Base-by-base conservation (phyloP, 2,329 filamentous ascomycete species). In the Xylaria hypoxylon region DNA sequence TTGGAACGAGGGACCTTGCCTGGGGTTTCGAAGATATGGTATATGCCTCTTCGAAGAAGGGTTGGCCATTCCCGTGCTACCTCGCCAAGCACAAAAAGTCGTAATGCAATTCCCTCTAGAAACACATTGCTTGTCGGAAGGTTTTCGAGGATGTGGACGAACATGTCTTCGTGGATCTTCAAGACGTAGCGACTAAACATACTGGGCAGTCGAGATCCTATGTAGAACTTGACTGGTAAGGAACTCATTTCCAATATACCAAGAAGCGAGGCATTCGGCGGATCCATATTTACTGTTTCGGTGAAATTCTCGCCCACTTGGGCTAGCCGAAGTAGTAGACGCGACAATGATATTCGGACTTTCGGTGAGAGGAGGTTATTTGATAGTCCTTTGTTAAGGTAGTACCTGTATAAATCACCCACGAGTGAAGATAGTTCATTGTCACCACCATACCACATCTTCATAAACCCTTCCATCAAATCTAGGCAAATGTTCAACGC, bases 1-100 rank as follows among this genome's bases (percentile, higher is more conserved):
- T 85, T 83, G 6, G 91, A 91, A 11, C 81, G 79, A 2, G 85
- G 80, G 15, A 97, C 87, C 63, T 89, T 89, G 1, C 92, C 93
- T 1, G 94, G 92, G 0, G 91, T 93, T 77, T 98, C 96, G 72
- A 98, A 97, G 24, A 98, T 94, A 77, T 96, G 92, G 77, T 97
- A 99, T 19, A 97, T 92, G 70, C 93, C 94, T 70, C 92, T 89
- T 58, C 94, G 90, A 48, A 97, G 84, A 22, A 98, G 84, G 0
- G 94, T 97, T 65, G 93, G 90, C 92, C 95, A 98, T 57, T 84
- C 82, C 33, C 93, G 92, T 26, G 92, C 96, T 64, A 99, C 81
- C 62, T 89, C 89, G 1, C 91, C 88, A 11, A 98, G 81, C 8
- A 93, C 87, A 68, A 92, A 87, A 2, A 98, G 81, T 5, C 96